A percentile compares a stretch with the other conserved stretches of the same genome.
Conservation (phyloP, 768 basidiomycete genomes). For the Tylopilus felleus region DNA sequence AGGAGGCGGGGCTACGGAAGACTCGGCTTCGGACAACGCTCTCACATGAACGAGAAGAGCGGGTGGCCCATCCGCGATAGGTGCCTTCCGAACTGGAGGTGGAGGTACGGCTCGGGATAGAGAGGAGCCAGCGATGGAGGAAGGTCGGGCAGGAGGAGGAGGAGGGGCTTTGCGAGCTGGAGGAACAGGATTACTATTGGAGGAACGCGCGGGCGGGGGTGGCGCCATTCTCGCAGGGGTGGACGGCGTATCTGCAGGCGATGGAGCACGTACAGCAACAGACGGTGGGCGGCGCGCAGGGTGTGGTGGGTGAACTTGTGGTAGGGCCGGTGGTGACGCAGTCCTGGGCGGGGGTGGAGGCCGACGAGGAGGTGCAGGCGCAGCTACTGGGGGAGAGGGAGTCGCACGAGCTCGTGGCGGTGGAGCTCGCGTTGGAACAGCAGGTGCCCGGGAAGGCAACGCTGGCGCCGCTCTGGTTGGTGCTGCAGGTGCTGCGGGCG, state of each 20-base stretch:
- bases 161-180: conserved; percentile 37
- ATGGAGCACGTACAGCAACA: conserved; percentile 25
- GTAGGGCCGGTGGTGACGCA: conserved; percentile 26
- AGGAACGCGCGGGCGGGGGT: conserved; percentile 28
- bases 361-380: conserved; percentile 25
- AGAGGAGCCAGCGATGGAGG: conserved; percentile 27
- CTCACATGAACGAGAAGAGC: conserved; percentile 37
- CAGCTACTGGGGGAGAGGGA: conserved; percentile 25
- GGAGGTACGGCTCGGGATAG: conserved; percentile 36
- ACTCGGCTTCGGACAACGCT: conserved; percentile 43
- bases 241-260: conserved; percentile 16
- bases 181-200: conserved; percentile 11
- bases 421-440: conserved; percentile 42
- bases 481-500: conserved; percentile 31
- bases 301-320: conserved; percentile 24
- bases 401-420: conserved; percentile 38
- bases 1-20: conserved; percentile 33
- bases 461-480: conserved; percentile 34
- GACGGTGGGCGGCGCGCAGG: conserved; percentile 28
- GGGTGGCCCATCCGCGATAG: conserved; percentile 25
- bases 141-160: conserved; percentile 46
- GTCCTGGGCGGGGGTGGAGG: conserved; percentile 33
- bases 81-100: conserved; percentile 40
- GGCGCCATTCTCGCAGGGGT: conserved; percentile 17
- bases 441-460: conserved; percentile 41